Base-by-base conservation (phyloP, 1,284 basidiomycete species). In the Apiotrichum akiyoshidainum region DNA sequence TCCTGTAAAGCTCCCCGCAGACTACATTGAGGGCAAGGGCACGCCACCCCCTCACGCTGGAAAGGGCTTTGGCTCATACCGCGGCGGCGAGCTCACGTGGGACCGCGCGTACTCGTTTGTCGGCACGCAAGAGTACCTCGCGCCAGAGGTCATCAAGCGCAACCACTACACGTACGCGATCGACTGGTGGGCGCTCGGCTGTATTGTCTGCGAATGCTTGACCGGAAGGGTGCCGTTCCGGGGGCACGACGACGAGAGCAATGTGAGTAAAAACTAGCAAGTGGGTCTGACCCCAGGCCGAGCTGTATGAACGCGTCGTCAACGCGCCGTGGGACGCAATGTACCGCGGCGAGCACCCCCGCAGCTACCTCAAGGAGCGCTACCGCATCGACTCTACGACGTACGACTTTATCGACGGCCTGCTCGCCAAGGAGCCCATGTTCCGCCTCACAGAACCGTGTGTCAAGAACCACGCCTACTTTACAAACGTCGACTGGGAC, bases 171-270 rank as follows among this genome's bases (percentile, higher is more conserved):
- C 88, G 63, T 97, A 94, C 71, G 90, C 94, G 67, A 92, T 95
- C 21, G 94, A 98, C 74, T 95, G 92, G 90, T 98, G 94, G 93
- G 90, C 89, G 65, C 89, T 96, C 69, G 94, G 94, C 19, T 97
- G 93, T 61, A 96, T 98, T 88, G 80, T 97, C 58, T 93, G 90
- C 75, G 95, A 98, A 80, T 94, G 95, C 86, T 60, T 78, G 52
- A 69, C 74, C 14, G 77, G 77, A 6, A 59, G 69, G 17, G 78
- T 78, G n/a, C 63, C 63, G 11, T 65, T 65, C 57, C 60, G 63
- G 5, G 58, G 63, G 11, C 49, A 56, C 34, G 63, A 59, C 21
- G 60, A 58, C 26, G 63, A 65, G 55, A 60, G 58, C 54, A 63
- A 58, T 44, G 65, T 59, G 21, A 40, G 47, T 40, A 7, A 11